These are phyloP conservation scores for Monilinia aucupariae DNA, from an alignment of 2,329 filamentous ascomycete genomes.

Conservation along the genomic window DNA sequence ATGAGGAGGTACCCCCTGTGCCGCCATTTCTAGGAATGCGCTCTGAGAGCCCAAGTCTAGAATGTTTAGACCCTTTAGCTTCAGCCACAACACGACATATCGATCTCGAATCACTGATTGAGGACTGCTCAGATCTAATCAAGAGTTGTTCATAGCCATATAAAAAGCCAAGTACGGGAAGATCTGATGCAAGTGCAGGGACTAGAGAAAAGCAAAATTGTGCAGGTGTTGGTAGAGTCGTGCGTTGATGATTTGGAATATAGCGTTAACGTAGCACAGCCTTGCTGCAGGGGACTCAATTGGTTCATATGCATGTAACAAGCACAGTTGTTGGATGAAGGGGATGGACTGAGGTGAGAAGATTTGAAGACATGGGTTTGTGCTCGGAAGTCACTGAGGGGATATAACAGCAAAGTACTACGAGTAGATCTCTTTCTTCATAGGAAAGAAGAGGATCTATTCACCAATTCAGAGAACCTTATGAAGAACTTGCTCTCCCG, in stretches of 20 bases:
- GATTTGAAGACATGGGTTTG: neutral
- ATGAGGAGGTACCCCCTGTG: neutral
- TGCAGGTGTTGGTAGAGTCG: no score
- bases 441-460: neutral
- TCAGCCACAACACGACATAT: constrained; percentile 17
- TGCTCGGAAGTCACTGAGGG: neutral
- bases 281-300: neutral
- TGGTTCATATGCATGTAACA: neutral
- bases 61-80: neutral
- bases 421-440: neutral
- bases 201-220: no score
- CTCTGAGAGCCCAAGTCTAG: neutral
- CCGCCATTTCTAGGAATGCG: neutral
- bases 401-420: no score
- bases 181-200: no score
- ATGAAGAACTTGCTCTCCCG: neutral
- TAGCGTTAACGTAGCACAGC: neutral
- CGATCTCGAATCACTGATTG: constrained; percentile 24
- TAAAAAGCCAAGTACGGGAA: no score
- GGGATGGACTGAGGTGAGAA: neutral
- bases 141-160: constrained; percentile 17
- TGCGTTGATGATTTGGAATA: neutral
- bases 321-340: neutral
- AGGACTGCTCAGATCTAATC: constrained; percentile 20
- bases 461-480: neutral